Base-by-base conservation (phyloP, 1,284 basidiomycete genomes). In the Ganoderma resinaceum region DNA sequence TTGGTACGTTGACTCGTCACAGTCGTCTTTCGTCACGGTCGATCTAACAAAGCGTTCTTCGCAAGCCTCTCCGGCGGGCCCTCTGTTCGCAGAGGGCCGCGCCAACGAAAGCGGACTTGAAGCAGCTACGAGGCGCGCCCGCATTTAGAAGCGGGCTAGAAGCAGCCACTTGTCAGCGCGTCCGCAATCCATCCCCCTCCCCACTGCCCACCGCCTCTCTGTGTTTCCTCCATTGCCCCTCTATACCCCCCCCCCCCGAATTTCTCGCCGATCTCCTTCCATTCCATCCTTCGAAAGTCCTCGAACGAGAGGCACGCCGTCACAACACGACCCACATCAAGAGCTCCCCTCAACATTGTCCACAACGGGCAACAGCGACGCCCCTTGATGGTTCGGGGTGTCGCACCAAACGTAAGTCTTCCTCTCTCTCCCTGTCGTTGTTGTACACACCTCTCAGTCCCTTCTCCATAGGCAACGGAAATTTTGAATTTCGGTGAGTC, bases 311-410 rank as follows among this genome's bases (percentile, higher is more conserved):
- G 55, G 55, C 31, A 35, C 55, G 55, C n/a, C 8, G 55, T 57
- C n/a, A n/a, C n/a, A n/a, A n/a, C n/a, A 57, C 55, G 29, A 18
- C 55, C 55, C 55, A 35, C 55, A 23, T 35, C 55, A 33, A 57
- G 29, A 33, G 55, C 31, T 57, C 35, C 20, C 4, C n/a, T n/a
- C n/a, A n/a, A n/a, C n/a, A n/a, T n/a, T n/a, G n/a, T n/a, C n/a
- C n/a, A n/a, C n/a, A n/a, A n/a, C n/a, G n/a, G n/a, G n/a, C n/a
- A 37, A 58, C 55, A 58, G 55, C 55, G 55, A 58, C 55, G 55
- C 33, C 20, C 55, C 31, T 20, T 33, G 26, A 53, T 6, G 5
- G 23, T 18, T 31, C 52, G 52, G 55, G 55, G 33, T 31, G 55
- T 58, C 55, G 33, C 55, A 37, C 16, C 33, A 37, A 60, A 29